Conservation (phyloP, 2,329 filamentous ascomycete species). For the Nigrospora osmanthi region DNA sequence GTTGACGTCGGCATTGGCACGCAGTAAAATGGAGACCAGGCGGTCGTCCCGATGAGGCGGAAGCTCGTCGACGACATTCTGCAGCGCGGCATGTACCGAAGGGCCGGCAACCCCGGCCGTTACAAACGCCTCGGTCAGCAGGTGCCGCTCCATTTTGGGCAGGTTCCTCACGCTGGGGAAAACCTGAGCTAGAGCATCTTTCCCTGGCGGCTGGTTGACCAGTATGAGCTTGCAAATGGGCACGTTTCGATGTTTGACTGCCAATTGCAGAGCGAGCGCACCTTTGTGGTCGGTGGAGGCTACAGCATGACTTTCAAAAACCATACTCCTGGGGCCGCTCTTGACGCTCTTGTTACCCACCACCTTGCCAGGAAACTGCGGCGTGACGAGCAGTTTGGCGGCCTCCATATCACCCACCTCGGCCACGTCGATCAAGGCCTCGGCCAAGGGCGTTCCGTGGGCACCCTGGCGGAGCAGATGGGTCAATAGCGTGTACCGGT, state of each 20-base stretch:
- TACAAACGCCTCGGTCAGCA: constrained; percentile 42
- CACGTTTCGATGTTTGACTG: constrained; percentile 36
- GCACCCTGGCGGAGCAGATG: constrained; percentile 44
- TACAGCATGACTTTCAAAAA: constrained; percentile 35
- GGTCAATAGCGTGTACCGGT: constrained; percentile 34
- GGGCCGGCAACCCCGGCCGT: constrained; percentile 37
- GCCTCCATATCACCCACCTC: constrained; percentile 39
- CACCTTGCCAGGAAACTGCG: constrained; percentile 32
- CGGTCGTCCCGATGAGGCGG: constrained; percentile 38
- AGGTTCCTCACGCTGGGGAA: constrained; percentile 41
- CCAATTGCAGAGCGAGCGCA: constrained; percentile 41
- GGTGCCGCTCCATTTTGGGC: constrained; percentile 31
- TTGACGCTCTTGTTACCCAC: constrained; percentile 16
- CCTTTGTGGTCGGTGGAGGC: constrained; percentile 45
- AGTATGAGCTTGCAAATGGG: constrained; percentile 38
- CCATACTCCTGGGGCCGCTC: constrained; percentile 19
- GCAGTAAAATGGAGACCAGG: constrained; percentile 43
- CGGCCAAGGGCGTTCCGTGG: constrained; percentile 34
- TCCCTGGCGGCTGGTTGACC: constrained; percentile 32
- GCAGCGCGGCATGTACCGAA: constrained; percentile 39
- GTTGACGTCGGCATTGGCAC: constrained; percentile 45
- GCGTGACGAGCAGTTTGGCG: constrained; percentile 39
- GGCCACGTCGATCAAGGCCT: constrained; percentile 42
- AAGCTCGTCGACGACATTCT: constrained; percentile 43
- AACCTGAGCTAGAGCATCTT: constrained; percentile 36